phyloP scores from a whole-genome alignment of 192 early-diverging fungal genomes.

The Backusella circina region DNA sequence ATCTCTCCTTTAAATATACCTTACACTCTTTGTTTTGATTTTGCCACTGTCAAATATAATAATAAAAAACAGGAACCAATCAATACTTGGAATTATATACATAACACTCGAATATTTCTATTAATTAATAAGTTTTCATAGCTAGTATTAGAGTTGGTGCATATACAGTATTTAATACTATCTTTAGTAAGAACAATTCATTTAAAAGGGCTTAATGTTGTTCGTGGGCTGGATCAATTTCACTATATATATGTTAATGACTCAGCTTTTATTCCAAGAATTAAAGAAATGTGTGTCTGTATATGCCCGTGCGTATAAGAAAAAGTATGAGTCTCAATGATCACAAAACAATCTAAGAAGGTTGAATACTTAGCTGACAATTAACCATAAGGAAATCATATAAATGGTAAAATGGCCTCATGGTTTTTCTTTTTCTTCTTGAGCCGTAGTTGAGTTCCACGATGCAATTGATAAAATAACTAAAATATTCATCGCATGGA shows the following conservation, averaged over 20 bases:
- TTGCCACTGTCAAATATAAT: background rate
- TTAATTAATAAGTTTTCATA: background rate
- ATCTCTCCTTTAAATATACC: background rate
- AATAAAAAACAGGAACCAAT: background rate
- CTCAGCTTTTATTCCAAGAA: background rate
- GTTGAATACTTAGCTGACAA: background rate
- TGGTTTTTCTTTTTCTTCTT: background rate
- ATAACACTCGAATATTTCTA: background rate
- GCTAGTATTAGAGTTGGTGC: background rate
- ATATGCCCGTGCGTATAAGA: background rate
- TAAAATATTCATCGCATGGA: background rate
- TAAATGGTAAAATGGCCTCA: background rate
- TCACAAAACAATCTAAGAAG: background rate
- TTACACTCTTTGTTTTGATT: background rate
- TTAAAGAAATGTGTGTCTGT: background rate
- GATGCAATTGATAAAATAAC: background rate
- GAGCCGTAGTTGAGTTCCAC: background rate
- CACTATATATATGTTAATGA: background rate
- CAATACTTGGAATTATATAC: background rate
- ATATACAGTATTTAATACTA: background rate
- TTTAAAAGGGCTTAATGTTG: background rate
- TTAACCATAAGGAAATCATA: background rate
- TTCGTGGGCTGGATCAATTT: no score
- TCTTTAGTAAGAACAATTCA: background rate
- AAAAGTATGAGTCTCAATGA: background rate